Percentiles rank a stretch among this genome's conserved stretches.
Conservation (phyloP, 1,139 yeast genomes). For the Maudiozyma humilis region DNA sequence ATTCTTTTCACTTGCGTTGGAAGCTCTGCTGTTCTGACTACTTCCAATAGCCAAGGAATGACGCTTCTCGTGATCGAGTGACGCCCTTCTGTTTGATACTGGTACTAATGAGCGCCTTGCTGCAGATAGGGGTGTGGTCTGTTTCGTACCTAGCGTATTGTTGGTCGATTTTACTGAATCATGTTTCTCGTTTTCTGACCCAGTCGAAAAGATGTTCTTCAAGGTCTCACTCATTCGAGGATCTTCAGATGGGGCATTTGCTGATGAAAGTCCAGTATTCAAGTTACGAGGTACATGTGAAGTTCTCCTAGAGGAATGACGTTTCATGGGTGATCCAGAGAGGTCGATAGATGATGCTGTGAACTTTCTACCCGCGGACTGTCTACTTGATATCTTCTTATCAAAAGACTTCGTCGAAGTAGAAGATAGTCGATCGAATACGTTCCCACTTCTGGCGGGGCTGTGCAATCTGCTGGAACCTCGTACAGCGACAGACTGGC, state of each 20-base stretch:
- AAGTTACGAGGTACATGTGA: constrained; percentile 5
- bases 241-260: constrained; percentile 2
- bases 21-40: neutral
- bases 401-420: constrained; percentile 30
- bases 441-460: constrained; percentile 9
- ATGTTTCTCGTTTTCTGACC: neutral
- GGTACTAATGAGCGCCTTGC: constrained; percentile 17
- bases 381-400: constrained; percentile 18
- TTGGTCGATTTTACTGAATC: no score
- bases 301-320: constrained; percentile 12
- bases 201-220: constrained; percentile 24
- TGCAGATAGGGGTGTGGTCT: constrained; percentile 3
- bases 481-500: neutral
- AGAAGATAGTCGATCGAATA: constrained; percentile 28
- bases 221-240: constrained; percentile 27
- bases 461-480: constrained; percentile 2
- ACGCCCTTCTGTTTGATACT: constrained; percentile 9
- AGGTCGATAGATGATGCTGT: constrained; percentile 21
- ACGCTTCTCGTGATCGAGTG: neutral
- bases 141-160: no score
- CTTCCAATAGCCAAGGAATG: neutral
- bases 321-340: constrained; percentile 25
- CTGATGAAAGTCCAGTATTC: neutral
- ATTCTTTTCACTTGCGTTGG: constrained; percentile 1
- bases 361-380: constrained; percentile 6